A percentile compares a stretch with the other conserved stretches of the same genome.
Evolutionary conservation across 805 yeast genomes (phyloP).

Genomic region (Yamadazyma tumulicola): DNA sequence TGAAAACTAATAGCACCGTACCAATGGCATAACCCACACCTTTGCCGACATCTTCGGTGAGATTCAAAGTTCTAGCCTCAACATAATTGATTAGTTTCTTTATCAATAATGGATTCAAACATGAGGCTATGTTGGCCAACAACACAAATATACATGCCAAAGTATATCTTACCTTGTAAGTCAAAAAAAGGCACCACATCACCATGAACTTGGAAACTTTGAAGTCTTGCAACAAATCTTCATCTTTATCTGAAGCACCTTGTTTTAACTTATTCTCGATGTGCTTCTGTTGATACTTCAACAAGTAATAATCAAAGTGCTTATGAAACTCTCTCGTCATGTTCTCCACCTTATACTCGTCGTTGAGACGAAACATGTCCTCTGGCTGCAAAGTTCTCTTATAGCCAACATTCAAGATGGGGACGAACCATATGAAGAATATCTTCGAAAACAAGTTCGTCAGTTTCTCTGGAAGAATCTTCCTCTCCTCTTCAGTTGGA

Average conservation of each 20-base stretch:
- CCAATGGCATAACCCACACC: conserved; percentile 44
- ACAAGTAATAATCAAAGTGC: conserved; percentile 18
- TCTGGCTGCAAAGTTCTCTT: conserved; percentile 64
- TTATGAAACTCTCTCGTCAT: conserved; percentile 26
- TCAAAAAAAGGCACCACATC: conserved; percentile 7
- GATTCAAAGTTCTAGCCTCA: conserved; percentile 22
- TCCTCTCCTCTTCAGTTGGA: conserved; percentile 50
- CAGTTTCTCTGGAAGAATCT: conserved; percentile 38
- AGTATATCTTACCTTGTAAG: conserved; percentile 9
- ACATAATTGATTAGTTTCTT: conserved; percentile 37
- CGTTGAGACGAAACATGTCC: conserved; percentile 48
- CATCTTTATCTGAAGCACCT: conserved; percentile 4
- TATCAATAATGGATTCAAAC: conserved; percentile 33
- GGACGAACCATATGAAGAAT: conserved; percentile 67
- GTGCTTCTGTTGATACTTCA: conserved; percentile 20
- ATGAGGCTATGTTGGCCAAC: conserved; percentile 25
- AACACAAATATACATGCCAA: conserved; percentile 26
- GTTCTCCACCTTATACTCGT: conserved; percentile 30
- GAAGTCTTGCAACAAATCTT: conserved; percentile 30
- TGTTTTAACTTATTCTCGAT: conserved; percentile 23
- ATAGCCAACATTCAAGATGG: conserved; percentile 64
- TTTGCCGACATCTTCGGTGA: conserved; percentile 22
- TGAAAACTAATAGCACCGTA: conserved; percentile 25
- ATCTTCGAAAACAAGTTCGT: conserved; percentile 39
- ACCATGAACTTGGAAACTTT: conserved; percentile 19